A percentile compares a stretch with the other conserved stretches of the same genome.
Conservation (phyloP, 495 filamentous ascomycete genomes). For the Platismatia glauca region DNA sequence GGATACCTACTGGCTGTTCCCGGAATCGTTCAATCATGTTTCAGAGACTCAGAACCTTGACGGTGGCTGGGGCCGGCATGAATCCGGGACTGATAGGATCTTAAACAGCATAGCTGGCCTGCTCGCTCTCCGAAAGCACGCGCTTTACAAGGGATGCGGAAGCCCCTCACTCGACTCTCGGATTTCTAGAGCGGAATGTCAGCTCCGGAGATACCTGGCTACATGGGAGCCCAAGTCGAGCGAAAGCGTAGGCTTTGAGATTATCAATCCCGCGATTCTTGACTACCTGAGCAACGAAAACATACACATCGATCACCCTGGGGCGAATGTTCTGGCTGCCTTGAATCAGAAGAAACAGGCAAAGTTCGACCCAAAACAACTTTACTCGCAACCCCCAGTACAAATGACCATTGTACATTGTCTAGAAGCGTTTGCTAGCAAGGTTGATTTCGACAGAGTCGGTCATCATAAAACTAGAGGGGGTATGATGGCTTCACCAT, state of each 20-base stretch:
- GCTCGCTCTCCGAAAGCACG: conserved; percentile 15
- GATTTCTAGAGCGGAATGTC: too few species aligned
- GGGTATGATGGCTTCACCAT: conserved; percentile 32
- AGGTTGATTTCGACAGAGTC: conserved; percentile 30
- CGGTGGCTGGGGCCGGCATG: conserved; percentile 20
- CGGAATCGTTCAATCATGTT: conserved; percentile 23
- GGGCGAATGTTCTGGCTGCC: too few species aligned
- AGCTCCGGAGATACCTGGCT: too few species aligned
- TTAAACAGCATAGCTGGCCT: conserved; percentile 25
- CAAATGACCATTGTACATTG: conserved; percentile 32
- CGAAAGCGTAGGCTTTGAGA: conserved; percentile 2
- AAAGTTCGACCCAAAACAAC: conserved; percentile 23
- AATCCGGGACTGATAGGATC: conserved; percentile 21
- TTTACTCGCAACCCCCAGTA: conserved; percentile 24
- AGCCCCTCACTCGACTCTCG: too few species aligned
- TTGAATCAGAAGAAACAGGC: conserved; percentile 20
- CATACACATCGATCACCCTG: too few species aligned
- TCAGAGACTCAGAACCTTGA: conserved; percentile 15
- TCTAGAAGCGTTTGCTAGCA: conserved; percentile 35
- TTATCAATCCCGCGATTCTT: not conserved
- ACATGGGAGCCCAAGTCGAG: not conserved
- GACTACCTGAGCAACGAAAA: too few species aligned
- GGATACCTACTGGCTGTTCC: conserved; percentile 21
- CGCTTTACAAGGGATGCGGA: too few species aligned
- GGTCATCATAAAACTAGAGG: conserved; percentile 29